Base-by-base conservation (phyloP, 2,329 filamentous ascomycete species). In the Colletotrichum costaricense region DNA sequence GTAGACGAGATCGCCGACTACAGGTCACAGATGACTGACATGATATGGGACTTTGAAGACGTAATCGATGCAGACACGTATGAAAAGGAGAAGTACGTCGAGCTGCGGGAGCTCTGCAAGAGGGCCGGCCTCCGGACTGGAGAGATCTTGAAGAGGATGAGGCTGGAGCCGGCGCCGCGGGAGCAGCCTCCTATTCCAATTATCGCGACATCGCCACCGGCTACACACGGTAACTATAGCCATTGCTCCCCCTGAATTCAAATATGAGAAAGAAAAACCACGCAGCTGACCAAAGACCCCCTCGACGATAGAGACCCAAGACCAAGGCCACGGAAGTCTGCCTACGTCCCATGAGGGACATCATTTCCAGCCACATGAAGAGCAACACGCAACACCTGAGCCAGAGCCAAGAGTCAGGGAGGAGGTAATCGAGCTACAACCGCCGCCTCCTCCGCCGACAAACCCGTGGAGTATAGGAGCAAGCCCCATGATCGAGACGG, bases 21-120 rank as follows among this genome's bases (percentile, higher is more conserved):
- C 71, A 83, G 88, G 58, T 81, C 82, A 22, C 82, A 86, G 68
- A 81, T 91, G 54, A 86, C 84, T 71, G 84, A 87, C 59, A 76
- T 89, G 28, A 79, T 90, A 7, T 91, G 88, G 84, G 88, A 88
- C 64, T 90, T 91, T 75, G 89, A 91, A 68, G 88, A 90, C 66
- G 89, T 83, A 75, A 79, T 87, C 73, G 86, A 88, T 63, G 76
- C 80, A 16, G 85, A 88, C 42, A 82, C 82, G 28, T 90, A 90
- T 73, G 87, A 90, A n/a, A 78, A 81, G 30, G 82, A 82, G 22
- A 88, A 86, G 73, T 90, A 86, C 67, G 78, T 82, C 22, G 84
- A 87, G 75, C 80, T 90, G 4, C 86, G 87, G 76, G 83, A 83
- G 49, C 76, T 85, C 5, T 87, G 86, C 19, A 84, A 87, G 67